phyloP scores from a whole-genome alignment of 2,329 filamentous ascomycete species.

The Blastomyces silverae region DNA sequence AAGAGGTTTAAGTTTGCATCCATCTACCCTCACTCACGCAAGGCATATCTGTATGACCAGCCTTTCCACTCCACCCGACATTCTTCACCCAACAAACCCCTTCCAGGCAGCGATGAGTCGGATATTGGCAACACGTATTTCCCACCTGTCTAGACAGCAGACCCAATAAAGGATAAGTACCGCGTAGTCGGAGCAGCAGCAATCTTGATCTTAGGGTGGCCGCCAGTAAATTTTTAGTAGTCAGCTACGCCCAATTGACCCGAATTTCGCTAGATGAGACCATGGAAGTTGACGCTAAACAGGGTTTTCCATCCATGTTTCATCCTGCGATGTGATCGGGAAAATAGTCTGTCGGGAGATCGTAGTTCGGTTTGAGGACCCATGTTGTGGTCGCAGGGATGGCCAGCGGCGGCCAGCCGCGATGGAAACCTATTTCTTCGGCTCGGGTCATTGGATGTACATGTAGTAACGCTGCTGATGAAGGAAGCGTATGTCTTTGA shows the following conservation, averaged over 20 bases:
- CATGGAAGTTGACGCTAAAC: no score
- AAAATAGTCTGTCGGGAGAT: not conserved
- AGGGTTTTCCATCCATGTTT: not conserved
- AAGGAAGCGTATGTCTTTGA: no score
- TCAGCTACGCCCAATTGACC: not conserved
- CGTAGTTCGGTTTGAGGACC: not conserved
- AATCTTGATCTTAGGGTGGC: not conserved
- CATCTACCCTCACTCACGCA: not conserved
- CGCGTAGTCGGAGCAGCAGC: no score
- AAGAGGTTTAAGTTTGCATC: not conserved
- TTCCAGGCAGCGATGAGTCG: no score
- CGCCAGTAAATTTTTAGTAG: not conserved
- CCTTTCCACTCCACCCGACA: no score
- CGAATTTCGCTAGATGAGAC: no score
- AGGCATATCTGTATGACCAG: no score
- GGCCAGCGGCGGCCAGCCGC: not conserved
- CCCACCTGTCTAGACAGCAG: not conserved
- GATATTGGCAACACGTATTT: not conserved
- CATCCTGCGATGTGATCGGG: not conserved
- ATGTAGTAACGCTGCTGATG: no score
- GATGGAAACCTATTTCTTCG: not conserved
- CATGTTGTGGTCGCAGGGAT: no score
- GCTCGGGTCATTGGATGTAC: not conserved
- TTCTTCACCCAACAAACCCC: no score
- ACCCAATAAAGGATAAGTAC: not conserved